Evolutionary conservation across 2,329 filamentous ascomycete genomes (phyloP), one percentile per base, ranked within the genome.

Genomic region (Nemania serpens): DNA sequence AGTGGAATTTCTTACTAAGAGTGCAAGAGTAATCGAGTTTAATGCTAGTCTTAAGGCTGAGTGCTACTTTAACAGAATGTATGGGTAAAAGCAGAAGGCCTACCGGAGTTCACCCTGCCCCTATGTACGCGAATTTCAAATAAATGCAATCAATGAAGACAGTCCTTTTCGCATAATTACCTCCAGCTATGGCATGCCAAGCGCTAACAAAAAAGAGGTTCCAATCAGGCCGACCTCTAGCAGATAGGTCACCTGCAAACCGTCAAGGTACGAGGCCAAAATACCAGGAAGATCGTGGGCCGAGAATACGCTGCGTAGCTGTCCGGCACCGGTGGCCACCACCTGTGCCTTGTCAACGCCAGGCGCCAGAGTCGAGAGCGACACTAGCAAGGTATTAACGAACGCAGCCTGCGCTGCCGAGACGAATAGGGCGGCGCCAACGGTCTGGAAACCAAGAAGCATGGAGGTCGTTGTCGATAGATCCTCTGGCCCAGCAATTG

Each of bases 381-480:
- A 6, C 4, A 13, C 11, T 5, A 55, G 45, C 10, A 49, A 10
- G 1, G 6, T 29, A 18, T 56, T 56, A 6, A 36, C 20, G 12
- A 56, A 56, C 2, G 6, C 53, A 1, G 53, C 15, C 29, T 54
- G 51, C 0, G 51, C 13, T 1, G 25, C 25, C 1, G 51, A 15
- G 11, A 54, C 51, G 2, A 15, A 20, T 2, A 54, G 36, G 25
- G 51, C 51, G 4, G 25, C 51, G n/a, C 39, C 51, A 1, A 54
- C 6, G 12, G 39, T 45, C 15, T 54, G 51, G 25, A 54, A 54
- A 13, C 71, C 65, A 75, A 76, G 18, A 10, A 52, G 9, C 3
- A 57, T 61, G 2, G 53, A 39, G 3, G 53, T 65, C 3, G 70
- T 74, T n/a, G 73, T 70, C 2, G 74, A 67, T 5, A 79, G 66